phyloP scores from a whole-genome alignment of 1,284 basidiomycete species.

The Tilletia caries region DNA sequence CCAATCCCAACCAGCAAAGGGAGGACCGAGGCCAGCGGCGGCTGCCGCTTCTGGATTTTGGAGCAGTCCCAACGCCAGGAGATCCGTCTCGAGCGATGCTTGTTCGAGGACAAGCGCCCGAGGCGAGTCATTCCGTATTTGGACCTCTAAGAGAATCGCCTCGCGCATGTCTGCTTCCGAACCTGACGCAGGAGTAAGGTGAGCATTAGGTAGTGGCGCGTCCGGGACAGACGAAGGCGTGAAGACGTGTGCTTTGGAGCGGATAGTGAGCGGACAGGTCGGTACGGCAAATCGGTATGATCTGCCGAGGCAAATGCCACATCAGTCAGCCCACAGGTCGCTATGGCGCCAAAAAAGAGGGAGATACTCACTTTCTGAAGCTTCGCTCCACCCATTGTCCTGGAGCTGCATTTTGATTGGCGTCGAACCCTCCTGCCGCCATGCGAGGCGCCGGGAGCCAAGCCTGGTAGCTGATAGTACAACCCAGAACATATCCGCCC shows the following conservation, averaged over 20 bases:
- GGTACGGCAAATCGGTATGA: constrained; percentile 41
- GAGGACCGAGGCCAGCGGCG: constrained; percentile 26
- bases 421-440: not conserved
- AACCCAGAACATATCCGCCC: constrained; percentile 45
- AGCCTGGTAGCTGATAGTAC: constrained; percentile 44
- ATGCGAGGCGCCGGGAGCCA: constrained; percentile 1
- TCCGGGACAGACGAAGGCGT: constrained; percentile 11
- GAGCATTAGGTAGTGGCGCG: not conserved
- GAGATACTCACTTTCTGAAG: constrained; percentile 38
- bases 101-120: constrained; percentile 31
- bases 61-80: not conserved
- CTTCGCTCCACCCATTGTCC: constrained; percentile 25
- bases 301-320: constrained; percentile 9
- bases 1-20: constrained; percentile 24
- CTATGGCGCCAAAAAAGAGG: not conserved
- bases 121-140: constrained; percentile 44
- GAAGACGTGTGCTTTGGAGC: constrained; percentile 49
- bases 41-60: not conserved
- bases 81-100: constrained; percentile 7
- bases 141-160: constrained; percentile 48
- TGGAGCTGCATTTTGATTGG: not conserved
- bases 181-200: not conserved
- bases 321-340: not conserved
- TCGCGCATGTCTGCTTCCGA: constrained; percentile 22
- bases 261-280: constrained; percentile 40